phyloP scores from a whole-genome alignment of 2,329 filamentous ascomycete species.

The Blastomyces emzantsi region DNA sequence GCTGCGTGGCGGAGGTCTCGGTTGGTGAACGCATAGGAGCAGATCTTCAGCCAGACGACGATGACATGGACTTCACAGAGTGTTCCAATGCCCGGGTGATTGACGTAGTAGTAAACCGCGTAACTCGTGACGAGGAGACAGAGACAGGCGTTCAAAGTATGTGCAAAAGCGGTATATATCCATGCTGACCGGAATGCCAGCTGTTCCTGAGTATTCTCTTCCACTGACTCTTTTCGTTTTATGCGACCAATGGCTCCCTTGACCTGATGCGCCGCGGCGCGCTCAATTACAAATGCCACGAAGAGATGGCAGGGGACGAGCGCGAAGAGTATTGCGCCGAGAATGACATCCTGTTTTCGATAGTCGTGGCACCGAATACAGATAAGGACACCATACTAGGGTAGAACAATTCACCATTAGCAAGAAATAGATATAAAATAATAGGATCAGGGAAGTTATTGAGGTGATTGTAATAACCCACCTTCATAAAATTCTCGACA shows the following conservation, averaged over 20 bases:
- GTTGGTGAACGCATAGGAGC: constrained; percentile 94
- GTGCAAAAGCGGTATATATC: constrained; percentile 68
- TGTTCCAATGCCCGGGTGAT: constrained; percentile 90
- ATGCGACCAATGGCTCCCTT: constrained; percentile 54
- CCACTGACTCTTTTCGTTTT: constrained; percentile 47
- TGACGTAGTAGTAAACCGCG: constrained; percentile 81
- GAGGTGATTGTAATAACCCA: constrained; percentile 27
- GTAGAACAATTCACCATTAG: background rate
- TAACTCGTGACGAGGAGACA: constrained; percentile 73
- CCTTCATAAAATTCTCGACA: constrained; percentile 95
- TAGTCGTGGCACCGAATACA: constrained; percentile 88
- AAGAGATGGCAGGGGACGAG: constrained; percentile 86
- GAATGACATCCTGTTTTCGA: constrained; percentile 62
- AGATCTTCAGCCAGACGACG: constrained; percentile 92
- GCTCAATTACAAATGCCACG: constrained; percentile 81
- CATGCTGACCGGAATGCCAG: constrained; percentile 64
- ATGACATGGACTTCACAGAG: constrained; percentile 85
- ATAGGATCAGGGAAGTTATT: background rate
- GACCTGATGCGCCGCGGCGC: constrained; percentile 70
- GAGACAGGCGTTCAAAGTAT: constrained; percentile 73
- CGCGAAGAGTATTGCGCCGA: constrained; percentile 71
- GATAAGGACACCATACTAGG: constrained; percentile 88
- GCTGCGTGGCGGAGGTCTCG: constrained; percentile 87
- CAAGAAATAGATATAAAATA: background rate
- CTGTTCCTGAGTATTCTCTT: constrained; percentile 51